These are phyloP conservation scores for Chloranthus sessilifolius DNA, from an alignment of 164 flowering plant species.

Conservation along the genomic window DNA sequence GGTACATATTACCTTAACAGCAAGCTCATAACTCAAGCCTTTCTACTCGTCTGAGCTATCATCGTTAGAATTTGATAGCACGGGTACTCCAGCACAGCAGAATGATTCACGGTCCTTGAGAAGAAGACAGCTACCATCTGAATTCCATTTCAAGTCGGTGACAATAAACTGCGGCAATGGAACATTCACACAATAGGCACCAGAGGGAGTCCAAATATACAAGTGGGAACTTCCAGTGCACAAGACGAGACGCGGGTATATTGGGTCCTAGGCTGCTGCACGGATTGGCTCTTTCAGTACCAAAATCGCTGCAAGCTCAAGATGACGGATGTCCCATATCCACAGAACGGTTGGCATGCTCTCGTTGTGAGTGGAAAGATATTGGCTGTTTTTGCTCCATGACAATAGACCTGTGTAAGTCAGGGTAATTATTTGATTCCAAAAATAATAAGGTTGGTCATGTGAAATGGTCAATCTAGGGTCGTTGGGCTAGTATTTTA, in stretches of 20 bases:
- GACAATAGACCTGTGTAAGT: conserved; percentile 67
- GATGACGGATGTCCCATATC: conserved; percentile 82
- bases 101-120: conserved; percentile 78
- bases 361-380: conserved; percentile 86
- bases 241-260: conserved; percentile 60
- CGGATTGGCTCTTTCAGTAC: conserved; percentile 85
- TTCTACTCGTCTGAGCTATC: conserved; percentile 75
- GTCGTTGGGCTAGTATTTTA: too few species aligned
- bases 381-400: conserved; percentile 90
- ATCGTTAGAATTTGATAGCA: conserved; percentile 61
- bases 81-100: conserved; percentile 78
- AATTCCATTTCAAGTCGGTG: conserved; percentile 79
- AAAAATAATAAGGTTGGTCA: too few species aligned
- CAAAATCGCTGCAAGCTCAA: conserved; percentile 85
- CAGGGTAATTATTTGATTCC: too few species aligned
- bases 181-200: conserved; percentile 71
- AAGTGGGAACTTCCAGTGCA: conserved; percentile 88
- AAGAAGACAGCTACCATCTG: conserved; percentile 79
- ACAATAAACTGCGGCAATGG: conserved; percentile 69
- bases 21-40: too few species aligned
- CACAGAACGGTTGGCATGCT: conserved; percentile 87
- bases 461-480: too few species aligned
- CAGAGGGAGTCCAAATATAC: conserved; percentile 95
- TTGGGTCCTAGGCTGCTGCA: conserved; percentile 93
- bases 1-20: too few species aligned